These are phyloP conservation scores for Penicillium sp. DNA, from an alignment of 2,329 filamentous ascomycete genomes.

Conservation along the genomic window DNA sequence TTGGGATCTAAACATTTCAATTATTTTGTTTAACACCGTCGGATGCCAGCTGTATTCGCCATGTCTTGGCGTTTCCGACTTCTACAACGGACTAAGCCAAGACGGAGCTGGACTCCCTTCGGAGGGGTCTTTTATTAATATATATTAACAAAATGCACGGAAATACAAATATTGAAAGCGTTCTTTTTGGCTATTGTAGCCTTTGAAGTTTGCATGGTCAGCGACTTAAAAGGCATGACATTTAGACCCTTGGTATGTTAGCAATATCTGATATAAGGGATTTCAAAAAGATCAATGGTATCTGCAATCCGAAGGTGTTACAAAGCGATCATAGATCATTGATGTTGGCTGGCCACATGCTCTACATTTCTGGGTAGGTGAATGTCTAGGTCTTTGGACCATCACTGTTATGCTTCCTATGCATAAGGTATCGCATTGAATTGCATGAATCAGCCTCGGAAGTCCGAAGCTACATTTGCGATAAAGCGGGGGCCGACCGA, in stretches of 20 bases:
- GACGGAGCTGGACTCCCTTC: neutral
- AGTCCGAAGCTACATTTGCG: slow-evolving; percentile 2
- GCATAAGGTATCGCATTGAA: neutral
- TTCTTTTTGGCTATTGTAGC: neutral
- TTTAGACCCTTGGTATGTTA: neutral
- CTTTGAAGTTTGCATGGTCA: neutral
- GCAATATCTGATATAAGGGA: neutral
- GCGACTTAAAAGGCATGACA: neutral
- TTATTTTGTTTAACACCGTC: neutral
- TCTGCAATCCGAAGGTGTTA: neutral
- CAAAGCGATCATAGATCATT: neutral
- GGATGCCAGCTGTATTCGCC: neutral
- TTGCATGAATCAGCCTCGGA: slow-evolving; percentile 4
- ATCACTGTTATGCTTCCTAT: neutral
- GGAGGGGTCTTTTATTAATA: neutral
- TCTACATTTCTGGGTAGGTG: neutral
- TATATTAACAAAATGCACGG: neutral
- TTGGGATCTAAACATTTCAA: neutral
- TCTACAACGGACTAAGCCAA: neutral
- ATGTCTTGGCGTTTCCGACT: neutral
- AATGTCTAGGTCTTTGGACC: neutral
- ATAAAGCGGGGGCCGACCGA: neutral
- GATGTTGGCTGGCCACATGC: neutral
- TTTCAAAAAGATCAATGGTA: neutral
- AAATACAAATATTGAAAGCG: neutral